Conservation (phyloP, 352 stramenopile genomes). For the Phytophthora pluvialis region DNA sequence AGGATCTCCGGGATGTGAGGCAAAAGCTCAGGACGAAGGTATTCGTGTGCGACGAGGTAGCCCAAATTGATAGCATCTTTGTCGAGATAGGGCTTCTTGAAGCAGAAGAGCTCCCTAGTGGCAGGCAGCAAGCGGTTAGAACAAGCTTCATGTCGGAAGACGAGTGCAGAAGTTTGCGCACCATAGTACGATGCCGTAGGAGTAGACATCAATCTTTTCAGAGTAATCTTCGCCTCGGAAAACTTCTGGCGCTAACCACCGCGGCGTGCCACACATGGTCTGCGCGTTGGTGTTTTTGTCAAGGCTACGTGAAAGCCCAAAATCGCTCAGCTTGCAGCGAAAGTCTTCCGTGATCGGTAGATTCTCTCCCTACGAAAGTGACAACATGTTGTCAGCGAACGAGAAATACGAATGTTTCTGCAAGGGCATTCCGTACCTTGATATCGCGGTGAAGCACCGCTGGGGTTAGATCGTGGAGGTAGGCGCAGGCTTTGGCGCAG, state of each 20-base stretch:
- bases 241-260: conserved; percentile 84
- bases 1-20: conserved; percentile 75
- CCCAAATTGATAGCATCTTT: conserved; percentile 80
- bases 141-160: neutral
- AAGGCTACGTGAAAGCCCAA: conserved; percentile 73
- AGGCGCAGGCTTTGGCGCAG: conserved; percentile 69
- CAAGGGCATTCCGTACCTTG: conserved; percentile 42
- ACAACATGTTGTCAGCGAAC: neutral
- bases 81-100: conserved; percentile 84
- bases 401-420: neutral
- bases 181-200: conserved; percentile 86
- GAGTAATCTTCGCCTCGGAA: conserved; percentile 85
- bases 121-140: neutral
- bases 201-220: conserved; percentile 88
- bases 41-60: conserved; percentile 79
- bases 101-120: conserved; percentile 79
- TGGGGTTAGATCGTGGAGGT: conserved; percentile 68
- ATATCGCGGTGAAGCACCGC: conserved; percentile 76
- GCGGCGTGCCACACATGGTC: conserved; percentile 78
- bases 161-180: conserved; percentile 20
- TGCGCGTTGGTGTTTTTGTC: conserved; percentile 72
- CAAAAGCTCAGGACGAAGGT: conserved; percentile 66
- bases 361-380: conserved; percentile 58
- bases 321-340: conserved; percentile 78
- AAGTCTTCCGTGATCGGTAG: conserved; percentile 77